A percentile compares a stretch with the other conserved stretches of the same genome.
Evolutionary conservation across 257 asterid genomes (phyloP).

Genomic region (Apocynum venetum): DNA sequence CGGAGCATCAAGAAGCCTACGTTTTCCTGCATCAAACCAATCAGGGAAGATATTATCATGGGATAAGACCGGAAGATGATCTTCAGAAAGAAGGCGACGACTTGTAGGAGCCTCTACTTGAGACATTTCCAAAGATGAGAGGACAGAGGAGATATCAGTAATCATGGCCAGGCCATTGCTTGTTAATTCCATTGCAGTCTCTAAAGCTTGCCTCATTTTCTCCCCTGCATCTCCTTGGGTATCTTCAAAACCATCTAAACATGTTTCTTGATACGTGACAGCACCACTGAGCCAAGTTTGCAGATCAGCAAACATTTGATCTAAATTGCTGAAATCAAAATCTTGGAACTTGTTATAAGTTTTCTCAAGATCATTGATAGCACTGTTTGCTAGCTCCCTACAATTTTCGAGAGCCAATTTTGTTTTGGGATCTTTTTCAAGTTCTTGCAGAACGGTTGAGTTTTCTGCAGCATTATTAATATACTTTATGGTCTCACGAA

Average conservation of each 20-base stretch:
- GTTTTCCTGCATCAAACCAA: constrained; percentile 38
- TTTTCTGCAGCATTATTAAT: constrained; percentile 37
- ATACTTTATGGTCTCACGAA: constrained; percentile 34
- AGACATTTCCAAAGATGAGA: constrained; percentile 32
- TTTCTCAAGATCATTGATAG: constrained; percentile 50
- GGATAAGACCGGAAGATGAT: constrained; percentile 20
- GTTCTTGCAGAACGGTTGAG: constrained; percentile 34
- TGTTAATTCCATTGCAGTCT: constrained; percentile 49
- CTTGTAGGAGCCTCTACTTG: constrained; percentile 13
- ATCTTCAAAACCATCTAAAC: constrained; percentile 63
- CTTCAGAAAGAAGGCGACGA: constrained; percentile 50
- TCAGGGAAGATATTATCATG: constrained; percentile 26
- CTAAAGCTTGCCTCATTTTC: constrained; percentile 48
- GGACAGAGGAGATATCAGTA: constrained; percentile 48
- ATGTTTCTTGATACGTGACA: constrained; percentile 73
- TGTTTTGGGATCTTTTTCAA: constrained; percentile 40
- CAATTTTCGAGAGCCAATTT: constrained; percentile 55
- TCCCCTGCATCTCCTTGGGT: constrained; percentile 50
- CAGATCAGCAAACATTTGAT: constrained; percentile 42
- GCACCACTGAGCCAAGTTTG: constrained; percentile 86
- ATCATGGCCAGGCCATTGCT: constrained; percentile 92
- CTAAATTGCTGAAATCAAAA: constrained; percentile 47
- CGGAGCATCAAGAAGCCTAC: constrained; percentile 26
- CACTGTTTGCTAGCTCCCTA: constrained; percentile 40
- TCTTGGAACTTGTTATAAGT: constrained; percentile 37